Conservation (phyloP, 441 rosid genomes). For the Erodium texanum region DNA sequence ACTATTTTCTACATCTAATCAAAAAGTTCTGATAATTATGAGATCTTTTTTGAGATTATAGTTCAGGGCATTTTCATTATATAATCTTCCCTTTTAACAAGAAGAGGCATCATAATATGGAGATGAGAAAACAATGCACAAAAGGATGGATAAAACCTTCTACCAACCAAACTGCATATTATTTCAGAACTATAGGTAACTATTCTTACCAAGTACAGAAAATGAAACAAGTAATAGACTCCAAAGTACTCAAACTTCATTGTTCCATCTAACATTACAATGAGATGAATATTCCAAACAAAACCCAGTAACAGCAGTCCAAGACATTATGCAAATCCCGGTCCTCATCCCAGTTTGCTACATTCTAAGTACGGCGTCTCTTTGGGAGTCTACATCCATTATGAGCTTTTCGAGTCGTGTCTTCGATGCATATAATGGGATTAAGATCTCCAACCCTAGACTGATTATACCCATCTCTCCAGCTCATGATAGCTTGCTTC, state of each 20-base stretch:
- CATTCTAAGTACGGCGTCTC: slow-evolving; percentile 50
- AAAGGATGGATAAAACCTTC: neutral
- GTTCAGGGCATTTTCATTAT: too few species aligned
- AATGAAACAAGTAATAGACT: neutral
- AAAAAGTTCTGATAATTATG: too few species aligned
- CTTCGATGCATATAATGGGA: slow-evolving; percentile 64
- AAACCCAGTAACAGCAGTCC: neutral
- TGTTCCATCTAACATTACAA: neutral
- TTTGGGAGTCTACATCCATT: slow-evolving; percentile 77
- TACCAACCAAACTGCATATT: neutral
- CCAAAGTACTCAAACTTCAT: neutral
- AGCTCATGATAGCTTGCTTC: slow-evolving; percentile 59
- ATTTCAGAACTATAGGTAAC: neutral
- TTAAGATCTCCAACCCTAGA: slow-evolving; percentile 31
- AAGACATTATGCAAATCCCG: neutral
- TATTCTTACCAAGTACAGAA: neutral
- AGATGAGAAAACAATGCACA: too few species aligned
- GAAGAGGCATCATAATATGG: too few species aligned
- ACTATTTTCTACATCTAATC: too few species aligned
- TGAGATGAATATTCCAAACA: neutral
- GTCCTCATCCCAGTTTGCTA: neutral
- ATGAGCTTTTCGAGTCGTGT: slow-evolving; percentile 66
- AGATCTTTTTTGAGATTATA: too few species aligned
- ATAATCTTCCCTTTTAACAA: too few species aligned
- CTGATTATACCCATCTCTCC: slow-evolving; percentile 51